Conservation (phyloP, 805 yeast species). For the Kluyveromyces lactis region DNA sequence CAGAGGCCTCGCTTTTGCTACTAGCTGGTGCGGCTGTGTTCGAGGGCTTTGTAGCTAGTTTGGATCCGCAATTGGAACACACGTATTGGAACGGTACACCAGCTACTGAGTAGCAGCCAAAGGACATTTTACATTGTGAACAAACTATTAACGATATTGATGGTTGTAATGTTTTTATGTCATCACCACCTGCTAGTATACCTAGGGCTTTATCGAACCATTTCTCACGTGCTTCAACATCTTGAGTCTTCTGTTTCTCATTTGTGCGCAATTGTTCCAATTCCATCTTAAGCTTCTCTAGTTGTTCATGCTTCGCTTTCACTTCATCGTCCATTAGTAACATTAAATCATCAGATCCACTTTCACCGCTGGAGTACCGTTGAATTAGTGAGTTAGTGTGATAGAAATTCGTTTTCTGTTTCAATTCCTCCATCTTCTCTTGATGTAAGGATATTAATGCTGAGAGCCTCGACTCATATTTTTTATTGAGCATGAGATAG, state of each 20-base stretch:
- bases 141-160: slow-evolving; percentile 18
- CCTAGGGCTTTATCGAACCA: slow-evolving; percentile 29
- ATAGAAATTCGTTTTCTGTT: slow-evolving; percentile 64
- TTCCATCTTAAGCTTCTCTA: slow-evolving; percentile 31
- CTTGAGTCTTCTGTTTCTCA: slow-evolving; percentile 9
- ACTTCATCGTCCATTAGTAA: slow-evolving; percentile 38
- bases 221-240: slow-evolving; percentile 22
- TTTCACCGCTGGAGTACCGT: slow-evolving; percentile 49
- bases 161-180: slow-evolving; percentile 7
- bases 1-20: too few relatives aligned
- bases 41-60: background rate
- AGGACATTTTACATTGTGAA: slow-evolving; percentile 15
- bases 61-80: slow-evolving; percentile 23
- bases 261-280: slow-evolving; percentile 15
- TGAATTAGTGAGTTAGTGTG: slow-evolving; percentile 66
- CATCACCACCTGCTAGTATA: slow-evolving; percentile 25
- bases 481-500: slow-evolving; percentile 5
- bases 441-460: slow-evolving; percentile 38
- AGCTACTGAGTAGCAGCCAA: slow-evolving; percentile 20
- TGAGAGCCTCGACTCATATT: slow-evolving; percentile 20
- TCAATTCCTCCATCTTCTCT: slow-evolving; percentile 55
- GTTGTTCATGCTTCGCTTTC: slow-evolving; percentile 30
- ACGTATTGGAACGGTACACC: slow-evolving; percentile 18
- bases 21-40: too few relatives aligned
- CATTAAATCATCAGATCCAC: slow-evolving; percentile 38